phyloP scores from a whole-genome alignment of 169 alveolate genomes.

The Haemoproteus tartakovskyi region DNA sequence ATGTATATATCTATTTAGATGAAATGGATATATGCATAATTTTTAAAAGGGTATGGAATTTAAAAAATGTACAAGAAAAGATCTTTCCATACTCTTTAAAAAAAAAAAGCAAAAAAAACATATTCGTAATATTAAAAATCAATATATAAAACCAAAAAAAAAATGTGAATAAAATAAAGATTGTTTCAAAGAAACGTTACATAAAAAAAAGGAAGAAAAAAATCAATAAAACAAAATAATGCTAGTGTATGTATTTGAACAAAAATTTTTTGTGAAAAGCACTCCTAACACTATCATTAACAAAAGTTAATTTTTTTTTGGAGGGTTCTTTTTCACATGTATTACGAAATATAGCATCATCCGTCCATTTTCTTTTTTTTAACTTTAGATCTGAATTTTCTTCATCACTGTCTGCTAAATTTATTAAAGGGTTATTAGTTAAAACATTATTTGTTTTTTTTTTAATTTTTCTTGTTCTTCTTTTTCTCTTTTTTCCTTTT shows the following conservation, averaged over 20 bases:
- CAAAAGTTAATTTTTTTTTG: conserved; percentile 72
- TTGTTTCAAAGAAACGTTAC: no score
- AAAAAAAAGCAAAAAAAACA: no score
- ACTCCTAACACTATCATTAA: conserved; percentile 93
- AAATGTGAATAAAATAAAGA: no score
- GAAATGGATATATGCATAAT: no score
- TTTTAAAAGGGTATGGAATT: no score
- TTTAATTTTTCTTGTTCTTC: conserved; percentile 69
- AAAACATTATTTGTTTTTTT: conserved; percentile 70
- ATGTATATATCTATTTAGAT: no score
- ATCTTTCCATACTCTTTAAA: no score
- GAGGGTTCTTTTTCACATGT: conserved; percentile 83
- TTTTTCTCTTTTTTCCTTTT: conserved; percentile 74
- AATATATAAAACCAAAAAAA: no score
- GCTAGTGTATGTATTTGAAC: conserved; percentile 83
- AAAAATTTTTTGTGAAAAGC: conserved; percentile 91
- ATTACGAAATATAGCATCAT: conserved; percentile 87
- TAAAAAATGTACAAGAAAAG: no score
- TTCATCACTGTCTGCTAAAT: conserved; percentile 50
- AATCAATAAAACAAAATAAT: no score
- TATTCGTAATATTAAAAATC: no score
- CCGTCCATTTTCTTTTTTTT: conserved; percentile 86
- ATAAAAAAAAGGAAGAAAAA: no score
- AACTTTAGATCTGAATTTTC: conserved; percentile 77
- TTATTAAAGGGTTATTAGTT: conserved; percentile 80